These are phyloP conservation scores for Collybia nuda DNA, from an alignment of 768 basidiomycete genomes.

Conservation along the genomic window DNA sequence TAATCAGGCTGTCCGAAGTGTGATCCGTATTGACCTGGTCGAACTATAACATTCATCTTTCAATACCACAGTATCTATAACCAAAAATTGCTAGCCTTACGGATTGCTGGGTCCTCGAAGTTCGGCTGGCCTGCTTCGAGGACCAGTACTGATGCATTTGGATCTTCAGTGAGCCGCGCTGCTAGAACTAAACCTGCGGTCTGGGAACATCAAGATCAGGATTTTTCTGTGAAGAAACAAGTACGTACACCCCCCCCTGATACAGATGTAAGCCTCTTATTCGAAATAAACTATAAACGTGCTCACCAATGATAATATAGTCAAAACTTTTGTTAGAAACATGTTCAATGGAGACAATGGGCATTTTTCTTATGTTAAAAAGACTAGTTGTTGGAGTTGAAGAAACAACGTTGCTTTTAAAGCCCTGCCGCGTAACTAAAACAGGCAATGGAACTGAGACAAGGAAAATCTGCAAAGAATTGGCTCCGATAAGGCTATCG, in stretches of 20 bases:
- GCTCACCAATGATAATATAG: slow-evolving; percentile 26
- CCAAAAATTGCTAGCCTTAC: neutral
- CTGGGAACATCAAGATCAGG: slow-evolving; percentile 1
- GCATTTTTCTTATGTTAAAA: neutral
- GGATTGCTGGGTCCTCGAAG: slow-evolving; percentile 1
- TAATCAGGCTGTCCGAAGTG: neutral
- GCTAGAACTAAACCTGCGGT: slow-evolving; percentile 12
- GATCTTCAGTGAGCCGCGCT: slow-evolving; percentile 13
- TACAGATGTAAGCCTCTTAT: neutral
- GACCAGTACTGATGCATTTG: slow-evolving; percentile 10
- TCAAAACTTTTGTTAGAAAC: slow-evolving; percentile 24
- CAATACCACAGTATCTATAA: no score
- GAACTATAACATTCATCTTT: neutral
- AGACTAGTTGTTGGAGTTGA: neutral
- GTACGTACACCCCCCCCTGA: slow-evolving; percentile 14
- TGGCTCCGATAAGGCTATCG: no score
- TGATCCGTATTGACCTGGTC: neutral
- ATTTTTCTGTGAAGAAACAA: neutral
- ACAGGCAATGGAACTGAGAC: no score
- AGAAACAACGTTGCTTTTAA: neutral
- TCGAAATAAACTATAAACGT: no score
- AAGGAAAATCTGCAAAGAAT: no score
- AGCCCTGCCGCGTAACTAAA: no score
- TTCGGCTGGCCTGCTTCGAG: slow-evolving; percentile 3
- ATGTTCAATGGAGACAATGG: slow-evolving; percentile 6